Base-by-base conservation (phyloP, 1,284 basidiomycete genomes). In the Acaromyces ingoldii region DNA sequence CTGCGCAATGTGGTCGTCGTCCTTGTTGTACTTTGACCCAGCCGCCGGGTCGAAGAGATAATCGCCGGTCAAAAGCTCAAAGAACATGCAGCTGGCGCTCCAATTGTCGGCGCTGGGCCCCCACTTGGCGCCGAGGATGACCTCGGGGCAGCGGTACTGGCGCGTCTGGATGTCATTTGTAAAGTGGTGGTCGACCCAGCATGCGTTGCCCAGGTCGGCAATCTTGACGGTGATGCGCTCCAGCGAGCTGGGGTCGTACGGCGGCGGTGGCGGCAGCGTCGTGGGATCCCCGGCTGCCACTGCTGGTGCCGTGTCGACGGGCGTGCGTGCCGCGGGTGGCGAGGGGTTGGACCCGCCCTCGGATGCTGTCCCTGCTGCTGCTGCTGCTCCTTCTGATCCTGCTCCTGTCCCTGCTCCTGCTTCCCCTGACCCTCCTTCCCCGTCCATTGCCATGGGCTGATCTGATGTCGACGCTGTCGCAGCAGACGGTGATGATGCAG, bases 181-280 rank as follows among this genome's bases (percentile, higher is more conserved):
- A 60, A 92, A 92, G 72, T 93, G 90, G 57, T 92, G 87, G 70
- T 92, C 88, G 24, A 83, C 83, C 88, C 88, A 92, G 22, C 88
- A 89, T 21, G 88, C 89, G 76, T 96, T 95, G 19, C 91, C 93
- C 50, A 98, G 78, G 80, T 98, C 95, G 29, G 93, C 93, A 74
- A 98, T 97, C 81, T 98, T 97, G 60, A 98, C 95, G 3, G 92
- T 97, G 62, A 98, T 95, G 72, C 86, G 84, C 76, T 96, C 91
- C 31, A 82, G 71, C 47, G 78, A 79, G 44, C 77, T 77, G 0
- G 81, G 81, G 63, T 82, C 81, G 65, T 82, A 82, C 0, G 80
- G 79, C 58, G 79, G 78, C 1, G 80, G 80, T n/a, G 81, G 80
- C 10, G 79, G 79, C 6, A 82, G 75, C 13, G 78, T 79, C 51